Percentiles rank a stretch among this genome's conserved stretches.
Conservation (phyloP, 2,329 filamentous ascomycete species). For the Zymoseptoria crescenta region DNA sequence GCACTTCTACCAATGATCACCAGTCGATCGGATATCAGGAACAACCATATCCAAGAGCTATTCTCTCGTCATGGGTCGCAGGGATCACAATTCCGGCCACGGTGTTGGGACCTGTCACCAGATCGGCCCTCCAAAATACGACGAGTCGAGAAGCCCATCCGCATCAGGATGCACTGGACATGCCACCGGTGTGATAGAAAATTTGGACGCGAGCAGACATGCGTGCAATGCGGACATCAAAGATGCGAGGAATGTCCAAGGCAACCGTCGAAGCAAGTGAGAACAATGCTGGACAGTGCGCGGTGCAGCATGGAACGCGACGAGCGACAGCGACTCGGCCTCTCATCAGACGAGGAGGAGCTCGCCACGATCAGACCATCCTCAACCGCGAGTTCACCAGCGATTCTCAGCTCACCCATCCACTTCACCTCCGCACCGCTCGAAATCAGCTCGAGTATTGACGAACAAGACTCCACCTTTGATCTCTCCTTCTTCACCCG, state of each 20-base stretch:
- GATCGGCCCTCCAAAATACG: conserved; percentile 21
- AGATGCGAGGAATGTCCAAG: conserved; percentile 75
- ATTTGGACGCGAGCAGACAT: conserved; percentile 67
- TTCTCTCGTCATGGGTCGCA: conserved; percentile 38
- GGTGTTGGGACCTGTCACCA: conserved; percentile 6
- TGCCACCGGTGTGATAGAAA: conserved; percentile 74
- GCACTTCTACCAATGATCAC: conserved; percentile 14
- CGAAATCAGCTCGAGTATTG: neutral
- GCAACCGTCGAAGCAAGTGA: conserved; percentile 59
- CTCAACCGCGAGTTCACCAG: neutral
- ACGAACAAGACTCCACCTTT: neutral
- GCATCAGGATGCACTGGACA: conserved; percentile 67
- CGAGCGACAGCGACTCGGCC: neutral
- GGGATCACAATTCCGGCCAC: conserved; percentile 16
- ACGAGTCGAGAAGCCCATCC: conserved; percentile 53
- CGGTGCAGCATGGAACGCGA: conserved; percentile 36
- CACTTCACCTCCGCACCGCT: neutral
- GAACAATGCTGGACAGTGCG: conserved; percentile 45
- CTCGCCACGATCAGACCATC: conserved; percentile 6
- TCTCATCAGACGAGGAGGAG: conserved; percentile 1
- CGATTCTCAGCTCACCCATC: neutral
- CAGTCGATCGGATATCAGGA: conserved; percentile 11
- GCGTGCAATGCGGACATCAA: conserved; percentile 67
- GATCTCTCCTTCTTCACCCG: neutral
- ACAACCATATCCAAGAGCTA: conserved; percentile 29